Evolutionary conservation across 2,329 filamentous ascomycete genomes (phyloP).

Genomic region (Calonectria hawksworthii): DNA sequence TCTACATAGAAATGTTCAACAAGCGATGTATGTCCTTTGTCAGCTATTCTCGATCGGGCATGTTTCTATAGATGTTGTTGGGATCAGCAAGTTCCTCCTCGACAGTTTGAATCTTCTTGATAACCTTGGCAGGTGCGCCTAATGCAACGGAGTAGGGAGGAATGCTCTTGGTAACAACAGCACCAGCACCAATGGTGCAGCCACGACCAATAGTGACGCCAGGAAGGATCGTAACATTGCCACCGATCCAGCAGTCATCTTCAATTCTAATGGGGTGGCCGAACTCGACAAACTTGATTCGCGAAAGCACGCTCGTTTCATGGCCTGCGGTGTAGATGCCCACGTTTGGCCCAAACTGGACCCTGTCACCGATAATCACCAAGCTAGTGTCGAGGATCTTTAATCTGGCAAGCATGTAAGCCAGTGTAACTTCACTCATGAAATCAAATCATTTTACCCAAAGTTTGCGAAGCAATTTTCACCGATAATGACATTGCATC

Average conservation of each 20-base stretch:
- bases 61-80: conserved; percentile 43
- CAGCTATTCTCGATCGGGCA: conserved; percentile 42
- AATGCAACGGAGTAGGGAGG: conserved; percentile 63
- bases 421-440: background rate
- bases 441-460: conserved; percentile 41
- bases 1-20: background rate
- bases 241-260: conserved; percentile 69
- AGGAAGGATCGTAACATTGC: conserved; percentile 62
- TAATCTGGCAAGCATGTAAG: conserved; percentile 48
- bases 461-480: conserved; percentile 74
- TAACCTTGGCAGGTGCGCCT: conserved; percentile 62
- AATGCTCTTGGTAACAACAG: conserved; percentile 64
- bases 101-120: conserved; percentile 59
- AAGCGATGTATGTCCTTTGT: background rate
- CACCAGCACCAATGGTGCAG: conserved; percentile 63
- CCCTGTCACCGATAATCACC: conserved; percentile 78
- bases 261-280: conserved; percentile 62
- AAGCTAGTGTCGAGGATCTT: conserved; percentile 81
- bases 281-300: conserved; percentile 63
- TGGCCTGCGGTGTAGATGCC: conserved; percentile 80
- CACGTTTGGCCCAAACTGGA: conserved; percentile 80
- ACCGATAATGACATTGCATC: conserved; percentile 74
- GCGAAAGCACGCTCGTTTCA: conserved; percentile 71
- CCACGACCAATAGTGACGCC: conserved; percentile 67
- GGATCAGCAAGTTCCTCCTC: conserved; percentile 46